Evolutionary conservation across 768 basidiomycete species (phyloP), one percentile per base, ranked within the genome.

Genomic region (Russula olivacea): DNA sequence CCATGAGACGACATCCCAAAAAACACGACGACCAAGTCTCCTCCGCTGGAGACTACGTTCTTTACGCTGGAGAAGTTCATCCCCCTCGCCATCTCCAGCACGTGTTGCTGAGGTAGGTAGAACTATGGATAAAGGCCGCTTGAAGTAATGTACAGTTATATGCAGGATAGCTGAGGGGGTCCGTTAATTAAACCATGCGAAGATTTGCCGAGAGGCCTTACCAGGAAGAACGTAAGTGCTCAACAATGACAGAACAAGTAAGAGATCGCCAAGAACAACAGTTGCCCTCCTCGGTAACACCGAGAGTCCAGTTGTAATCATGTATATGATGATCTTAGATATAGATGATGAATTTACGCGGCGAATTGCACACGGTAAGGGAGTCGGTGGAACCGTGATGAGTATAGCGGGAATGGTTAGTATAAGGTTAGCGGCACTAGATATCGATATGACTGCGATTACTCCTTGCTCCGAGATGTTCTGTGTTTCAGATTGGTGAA

Each of bases 1-100:
- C 85, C 91, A 93, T 25, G 89, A 85, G 17, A 86, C 84, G n/a
- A 90, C 70, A 72, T 95, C 91, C 89, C 92, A 94, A 17, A 87
- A 72, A 43, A 96, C 75, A 34, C 94, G 80, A 67, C 83, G 83
- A 43, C 83, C 83, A 49, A 86, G 79, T 68, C 93, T 82, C 51
- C 81, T 79, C 59, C 82, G 82, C 74, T 97, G 94, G 63, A 98
- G 75, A 47, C 85, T 85, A 51, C 84, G 78, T 74, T 98, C 94
- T 76, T 98, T 98, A 64, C 89, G 80, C 68, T 89, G 84, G 36
- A 98, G 76, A 23, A 98, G 82, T 61, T 89, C 86, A 70, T 91
- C 88, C 21, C 77, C 32, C 21, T 60, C 63, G 14, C 63, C 58
- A 34, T 55, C 63, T 55, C 43, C 57, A 10, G 57, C 36, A 32